Conservation (phyloP, 176 grass and related monocot species). For the Triticum dicoccoides region DNA sequence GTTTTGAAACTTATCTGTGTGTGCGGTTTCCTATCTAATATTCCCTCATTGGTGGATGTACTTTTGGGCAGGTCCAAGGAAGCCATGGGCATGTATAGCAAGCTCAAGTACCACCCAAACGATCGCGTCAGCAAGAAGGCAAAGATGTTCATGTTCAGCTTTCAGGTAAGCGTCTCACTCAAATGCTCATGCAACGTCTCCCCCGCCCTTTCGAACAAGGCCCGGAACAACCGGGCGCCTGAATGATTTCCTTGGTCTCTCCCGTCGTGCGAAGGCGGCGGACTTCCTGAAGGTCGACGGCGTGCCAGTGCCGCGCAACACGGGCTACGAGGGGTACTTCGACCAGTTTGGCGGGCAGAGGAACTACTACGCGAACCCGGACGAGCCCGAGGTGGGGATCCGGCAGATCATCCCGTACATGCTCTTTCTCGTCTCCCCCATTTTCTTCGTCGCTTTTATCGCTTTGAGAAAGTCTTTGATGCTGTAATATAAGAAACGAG, state of each 20-base stretch:
- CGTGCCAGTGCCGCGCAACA: constrained; percentile 36
- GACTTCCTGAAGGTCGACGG: constrained; percentile 80
- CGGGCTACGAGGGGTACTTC: constrained; percentile 83
- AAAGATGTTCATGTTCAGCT: constrained; percentile 76
- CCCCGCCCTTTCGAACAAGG: not conserved
- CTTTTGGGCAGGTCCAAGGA: constrained; percentile 62
- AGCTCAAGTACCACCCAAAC: constrained; percentile 78
- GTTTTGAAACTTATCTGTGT: not conserved
- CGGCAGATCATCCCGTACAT: constrained; percentile 65
- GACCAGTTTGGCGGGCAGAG: constrained; percentile 56
- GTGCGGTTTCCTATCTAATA: not conserved
- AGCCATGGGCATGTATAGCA: constrained; percentile 86
- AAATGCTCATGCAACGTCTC: not conserved
- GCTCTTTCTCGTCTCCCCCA: constrained; percentile 61
- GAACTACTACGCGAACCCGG: constrained; percentile 47
- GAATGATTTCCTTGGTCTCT: not conserved
- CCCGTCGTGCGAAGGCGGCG: constrained; percentile 52
- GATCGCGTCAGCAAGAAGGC: constrained; percentile 69
- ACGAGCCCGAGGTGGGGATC: constrained; percentile 35
- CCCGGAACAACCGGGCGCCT: not conserved
- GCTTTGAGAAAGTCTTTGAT: constrained; percentile 64
- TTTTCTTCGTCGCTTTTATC: constrained; percentile 62
- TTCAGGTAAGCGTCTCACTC: constrained; percentile 56
- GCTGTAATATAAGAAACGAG: not conserved
- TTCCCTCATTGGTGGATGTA: not conserved